Conservation (phyloP, 2,329 filamentous ascomycete species). For the Fusarium zealandicum region DNA sequence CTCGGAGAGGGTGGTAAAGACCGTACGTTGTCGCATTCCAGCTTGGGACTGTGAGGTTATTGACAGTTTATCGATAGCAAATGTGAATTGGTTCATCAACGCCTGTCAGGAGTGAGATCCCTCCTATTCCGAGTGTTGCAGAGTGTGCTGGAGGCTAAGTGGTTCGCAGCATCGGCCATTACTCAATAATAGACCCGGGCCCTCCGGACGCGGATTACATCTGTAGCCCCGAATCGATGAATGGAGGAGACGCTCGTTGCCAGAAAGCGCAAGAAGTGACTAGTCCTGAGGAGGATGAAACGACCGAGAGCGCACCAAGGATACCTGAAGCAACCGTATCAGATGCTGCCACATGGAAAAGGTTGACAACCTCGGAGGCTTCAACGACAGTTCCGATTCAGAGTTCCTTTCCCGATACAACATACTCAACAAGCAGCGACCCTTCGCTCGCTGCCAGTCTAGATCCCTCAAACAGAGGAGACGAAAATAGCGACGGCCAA, state of each 20-base stretch:
- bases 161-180: slow-evolving; percentile 36
- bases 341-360: slow-evolving; percentile 1
- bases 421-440: slow-evolving; percentile 27
- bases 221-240: slow-evolving; percentile 28
- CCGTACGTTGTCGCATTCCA: slow-evolving; percentile 45
- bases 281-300: background rate
- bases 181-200: slow-evolving; percentile 38
- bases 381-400: slow-evolving; percentile 8
- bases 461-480: slow-evolving; percentile 13
- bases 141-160: slow-evolving; percentile 7
- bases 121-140: background rate
- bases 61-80: slow-evolving; percentile 49
- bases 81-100: slow-evolving; percentile 59
- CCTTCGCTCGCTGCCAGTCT: slow-evolving; percentile 28
- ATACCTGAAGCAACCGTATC: background rate
- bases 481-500: background rate
- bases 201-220: slow-evolving; percentile 37
- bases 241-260: slow-evolving; percentile 20
- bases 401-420: slow-evolving; percentile 23
- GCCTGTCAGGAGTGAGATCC: slow-evolving; percentile 57
- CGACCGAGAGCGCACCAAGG: background rate
- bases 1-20: slow-evolving; percentile 48
- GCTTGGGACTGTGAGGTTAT: background rate
- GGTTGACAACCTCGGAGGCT: background rate
- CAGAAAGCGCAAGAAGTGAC: slow-evolving; percentile 5